A percentile compares a stretch with the other conserved stretches of the same genome.
Evolutionary conservation across 768 basidiomycete species (phyloP).

Genomic region (Amanita pallidorosea): DNA sequence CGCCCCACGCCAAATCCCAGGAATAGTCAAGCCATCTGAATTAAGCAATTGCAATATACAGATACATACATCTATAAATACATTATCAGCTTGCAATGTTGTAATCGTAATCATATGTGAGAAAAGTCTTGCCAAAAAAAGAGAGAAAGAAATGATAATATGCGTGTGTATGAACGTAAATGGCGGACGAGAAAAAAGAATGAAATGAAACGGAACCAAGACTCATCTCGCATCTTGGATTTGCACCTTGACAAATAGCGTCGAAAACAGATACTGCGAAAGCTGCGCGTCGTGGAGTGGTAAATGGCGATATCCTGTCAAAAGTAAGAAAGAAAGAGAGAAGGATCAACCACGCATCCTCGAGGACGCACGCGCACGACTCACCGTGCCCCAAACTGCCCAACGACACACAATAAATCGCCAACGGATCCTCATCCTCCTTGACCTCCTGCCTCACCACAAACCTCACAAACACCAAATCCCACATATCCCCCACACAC

Average conservation of each 20-base stretch:
- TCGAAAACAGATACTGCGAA: constrained; percentile 86
- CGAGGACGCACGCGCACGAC: constrained; percentile 7
- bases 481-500: constrained; percentile 67
- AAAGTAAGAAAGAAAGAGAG: background rate
- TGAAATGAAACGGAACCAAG: too few species aligned
- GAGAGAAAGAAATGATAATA: too few species aligned
- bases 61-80: too few species aligned
- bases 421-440: constrained; percentile 57
- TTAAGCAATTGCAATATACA: too few species aligned
- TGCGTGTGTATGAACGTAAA: too few species aligned
- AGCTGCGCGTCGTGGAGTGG: constrained; percentile 85
- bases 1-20: too few species aligned
- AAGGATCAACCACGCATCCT: background rate
- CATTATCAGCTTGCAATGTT: too few species aligned
- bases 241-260: constrained; percentile 56
- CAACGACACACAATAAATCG: constrained; percentile 65
- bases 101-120: too few species aligned
- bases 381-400: constrained; percentile 68
- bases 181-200: too few species aligned
- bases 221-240: background rate
- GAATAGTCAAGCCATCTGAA: too few species aligned
- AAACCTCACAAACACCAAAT: constrained; percentile 80
- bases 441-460: constrained; percentile 50
- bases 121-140: too few species aligned
- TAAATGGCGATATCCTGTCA: constrained; percentile 80